Evolutionary conservation across 306 rosid species (phyloP).

Genomic region (Inga leiocalycina): DNA sequence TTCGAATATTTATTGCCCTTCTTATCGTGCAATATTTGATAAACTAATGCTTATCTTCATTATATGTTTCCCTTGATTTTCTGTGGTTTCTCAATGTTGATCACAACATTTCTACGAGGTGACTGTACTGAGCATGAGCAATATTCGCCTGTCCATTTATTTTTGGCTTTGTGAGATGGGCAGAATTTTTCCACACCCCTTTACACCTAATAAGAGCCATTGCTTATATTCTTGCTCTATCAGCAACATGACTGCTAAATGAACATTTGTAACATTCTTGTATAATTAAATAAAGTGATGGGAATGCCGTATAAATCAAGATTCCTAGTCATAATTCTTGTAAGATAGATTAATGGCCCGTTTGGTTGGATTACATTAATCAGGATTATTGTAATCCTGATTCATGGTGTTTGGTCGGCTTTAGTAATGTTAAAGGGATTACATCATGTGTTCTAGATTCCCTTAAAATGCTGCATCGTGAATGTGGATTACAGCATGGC

Average conservation of each 20-base stretch:
- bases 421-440: neutral
- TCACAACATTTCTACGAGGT: neutral
- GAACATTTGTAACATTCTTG: conserved; percentile 1
- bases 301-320: neutral
- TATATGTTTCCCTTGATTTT: neutral
- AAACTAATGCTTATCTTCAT: neutral
- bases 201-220: neutral
- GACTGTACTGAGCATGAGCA: neutral
- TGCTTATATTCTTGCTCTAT: neutral
- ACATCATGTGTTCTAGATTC: neutral
- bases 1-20: neutral
- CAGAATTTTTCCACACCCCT: neutral
- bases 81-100: neutral
- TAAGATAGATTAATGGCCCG: neutral
- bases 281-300: neutral
- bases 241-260: neutral
- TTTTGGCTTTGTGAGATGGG: neutral
- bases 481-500: neutral
- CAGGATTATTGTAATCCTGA: no score
- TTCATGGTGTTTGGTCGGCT: neutral
- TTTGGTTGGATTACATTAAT: neutral
- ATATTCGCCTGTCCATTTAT: neutral
- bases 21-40: neutral
- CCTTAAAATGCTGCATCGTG: neutral
- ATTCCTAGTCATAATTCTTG: neutral